Evolutionary conservation across 768 basidiomycete genomes (phyloP), one percentile per base, ranked within the genome.

Genomic region (Mrakia hoshinonis): DNA sequence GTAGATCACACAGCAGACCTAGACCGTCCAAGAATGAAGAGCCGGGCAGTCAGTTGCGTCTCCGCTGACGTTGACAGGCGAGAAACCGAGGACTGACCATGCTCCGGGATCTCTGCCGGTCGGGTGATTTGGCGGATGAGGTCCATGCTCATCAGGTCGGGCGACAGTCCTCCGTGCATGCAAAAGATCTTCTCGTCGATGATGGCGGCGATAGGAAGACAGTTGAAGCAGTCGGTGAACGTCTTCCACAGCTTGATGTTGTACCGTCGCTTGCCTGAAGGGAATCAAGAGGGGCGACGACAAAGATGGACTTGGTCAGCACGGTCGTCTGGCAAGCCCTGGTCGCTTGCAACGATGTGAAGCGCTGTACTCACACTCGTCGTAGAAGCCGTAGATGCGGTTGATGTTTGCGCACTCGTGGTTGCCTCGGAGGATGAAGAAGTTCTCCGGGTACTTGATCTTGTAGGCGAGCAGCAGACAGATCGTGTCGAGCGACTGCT

Each of bases 391-490:
- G 81, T 99, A 99, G 82, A 99, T 98, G 80, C 95, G 85, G 84
- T 98, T 99, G 84, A 99, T 98, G 81, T 91, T 92, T 75, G 95
- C 95, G 79, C 95, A 96, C 82, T 99, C 95, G 81, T 99, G 95
- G 82, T 99, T 99, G 76, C 95, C 95, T 77, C 95, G 85, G 74
- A 99, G 86, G 81, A 99, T 94, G 84, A 99, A 99, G 84, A 99
- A 99, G 85, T 99, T 99, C 87, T 99, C 95, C 65, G 95, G 95
- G 84, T 97, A 99, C 85, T 98, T 99, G 61, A 70, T 70, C 77
- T 99, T 99, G 89, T 99, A 99, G 58, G 95, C 94, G 49, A 99
- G 87, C 71, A 99, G 85, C 55, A 99, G 87, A 80, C 95, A 97
- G 80, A 99, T 99, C 24, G 95, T 99, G 83, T 99, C 95, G 78